These are phyloP conservation scores for Zygoascus biomembranicola DNA, from an alignment of 805 yeast species.

Conservation along the genomic window DNA sequence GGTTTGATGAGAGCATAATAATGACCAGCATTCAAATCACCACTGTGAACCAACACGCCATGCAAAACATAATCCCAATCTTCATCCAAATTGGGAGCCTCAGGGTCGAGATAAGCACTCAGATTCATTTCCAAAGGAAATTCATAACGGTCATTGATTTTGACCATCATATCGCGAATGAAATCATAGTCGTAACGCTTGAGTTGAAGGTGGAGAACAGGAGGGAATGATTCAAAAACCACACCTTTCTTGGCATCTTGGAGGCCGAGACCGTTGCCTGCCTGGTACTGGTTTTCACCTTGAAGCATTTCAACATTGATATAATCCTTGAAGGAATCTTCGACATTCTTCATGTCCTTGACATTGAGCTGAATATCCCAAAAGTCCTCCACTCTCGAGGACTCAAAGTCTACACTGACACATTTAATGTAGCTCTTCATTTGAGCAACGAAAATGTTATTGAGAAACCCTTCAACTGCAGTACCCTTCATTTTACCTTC, in stretches of 20 bases:
- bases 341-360: slow-evolving; percentile 63
- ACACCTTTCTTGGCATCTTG: slow-evolving; percentile 98
- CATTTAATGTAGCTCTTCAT: slow-evolving; percentile 95
- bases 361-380: slow-evolving; percentile 98
- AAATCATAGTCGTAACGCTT: slow-evolving; percentile 94
- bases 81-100: slow-evolving; percentile 36
- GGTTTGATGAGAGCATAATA: slow-evolving; percentile 93
- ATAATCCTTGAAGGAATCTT: slow-evolving; percentile 75
- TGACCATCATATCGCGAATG: slow-evolving; percentile 76
- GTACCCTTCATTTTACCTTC: slow-evolving; percentile 91
- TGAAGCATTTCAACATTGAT: slow-evolving; percentile 80
- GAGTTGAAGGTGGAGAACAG: slow-evolving; percentile 85
- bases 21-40: slow-evolving; percentile 93
- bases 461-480: slow-evolving; percentile 62
- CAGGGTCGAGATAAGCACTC: slow-evolving; percentile 60
- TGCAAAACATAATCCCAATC: slow-evolving; percentile 77
- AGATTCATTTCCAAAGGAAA: slow-evolving; percentile 79
- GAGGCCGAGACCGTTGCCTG: slow-evolving; percentile 68
- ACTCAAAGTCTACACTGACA: slow-evolving; percentile 86
- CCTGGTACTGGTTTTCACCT: slow-evolving; percentile 94
- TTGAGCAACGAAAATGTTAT: slow-evolving; percentile 86
- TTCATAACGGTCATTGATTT: slow-evolving; percentile 87
- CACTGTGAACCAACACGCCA: slow-evolving; percentile 93
- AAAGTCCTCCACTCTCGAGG: slow-evolving; percentile 84
- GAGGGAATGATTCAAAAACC: slow-evolving; percentile 81